Evolutionary conservation across 345 rosid genomes (phyloP).

Genomic region (Eucalyptus brandiana): DNA sequence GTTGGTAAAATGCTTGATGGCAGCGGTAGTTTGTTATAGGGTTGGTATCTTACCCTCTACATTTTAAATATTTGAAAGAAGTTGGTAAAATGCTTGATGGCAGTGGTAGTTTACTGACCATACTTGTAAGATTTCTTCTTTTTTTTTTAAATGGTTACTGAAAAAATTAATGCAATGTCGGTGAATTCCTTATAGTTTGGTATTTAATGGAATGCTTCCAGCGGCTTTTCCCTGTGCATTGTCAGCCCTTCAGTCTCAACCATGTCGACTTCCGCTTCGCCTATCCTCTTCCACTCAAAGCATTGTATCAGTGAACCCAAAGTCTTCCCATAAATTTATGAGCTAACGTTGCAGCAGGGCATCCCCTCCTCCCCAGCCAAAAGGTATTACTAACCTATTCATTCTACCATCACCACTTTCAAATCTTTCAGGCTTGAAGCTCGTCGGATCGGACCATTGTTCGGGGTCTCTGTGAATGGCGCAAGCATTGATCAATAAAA

Average conservation of each 20-base stretch:
- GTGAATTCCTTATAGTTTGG: background rate
- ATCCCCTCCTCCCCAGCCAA: slow-evolving; percentile 15
- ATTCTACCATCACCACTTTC: background rate
- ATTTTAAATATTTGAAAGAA: no score
- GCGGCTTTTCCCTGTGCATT: slow-evolving; percentile 21
- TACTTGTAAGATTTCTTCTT: background rate
- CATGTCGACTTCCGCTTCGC: slow-evolving; percentile 29
- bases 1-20: no score
- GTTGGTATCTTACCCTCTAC: background rate
- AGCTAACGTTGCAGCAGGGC: slow-evolving; percentile 8
- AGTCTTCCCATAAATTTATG: background rate
- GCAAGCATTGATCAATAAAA: background rate
- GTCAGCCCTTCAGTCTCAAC: slow-evolving; percentile 22
- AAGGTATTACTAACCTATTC: background rate
- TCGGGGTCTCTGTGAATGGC: background rate
- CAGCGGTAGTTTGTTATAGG: background rate
- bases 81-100: no score
- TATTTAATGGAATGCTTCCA: slow-evolving; percentile 5
- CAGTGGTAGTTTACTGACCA: background rate
- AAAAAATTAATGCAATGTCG: background rate
- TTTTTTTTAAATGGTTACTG: background rate
- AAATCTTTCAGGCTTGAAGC: background rate
- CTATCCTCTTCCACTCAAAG: slow-evolving; percentile 38
- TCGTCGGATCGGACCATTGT: background rate
- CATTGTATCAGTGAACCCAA: slow-evolving; percentile 36